These are phyloP conservation scores for Teratosphaeria zuluensis DNA, from an alignment of 2,329 filamentous ascomycete genomes.

Conservation along the genomic window DNA sequence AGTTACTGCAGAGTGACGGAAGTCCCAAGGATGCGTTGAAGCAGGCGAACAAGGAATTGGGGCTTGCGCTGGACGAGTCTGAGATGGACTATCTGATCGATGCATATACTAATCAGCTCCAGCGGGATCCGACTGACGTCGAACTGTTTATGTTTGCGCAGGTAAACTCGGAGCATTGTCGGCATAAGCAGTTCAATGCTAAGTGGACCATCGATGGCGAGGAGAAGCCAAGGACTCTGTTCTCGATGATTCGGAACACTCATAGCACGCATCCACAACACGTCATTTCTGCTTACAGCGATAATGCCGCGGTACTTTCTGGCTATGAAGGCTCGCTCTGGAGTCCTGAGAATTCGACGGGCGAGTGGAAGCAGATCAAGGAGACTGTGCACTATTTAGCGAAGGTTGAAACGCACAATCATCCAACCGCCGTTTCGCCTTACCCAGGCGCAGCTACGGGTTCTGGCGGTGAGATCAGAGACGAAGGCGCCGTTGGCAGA, in stretches of 20 bases:
- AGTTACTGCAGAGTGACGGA: conserved; percentile 46
- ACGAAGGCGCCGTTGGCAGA: conserved; percentile 87
- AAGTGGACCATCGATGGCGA: conserved; percentile 89
- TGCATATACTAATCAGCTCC: conserved; percentile 58
- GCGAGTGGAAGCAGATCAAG: conserved; percentile 77
- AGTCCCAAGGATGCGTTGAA: conserved; percentile 60
- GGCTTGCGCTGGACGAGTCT: conserved; percentile 74
- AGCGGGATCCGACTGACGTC: conserved; percentile 68
- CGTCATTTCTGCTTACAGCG: conserved; percentile 93
- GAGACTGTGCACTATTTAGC: conserved; percentile 79
- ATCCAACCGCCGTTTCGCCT: conserved; percentile 89
- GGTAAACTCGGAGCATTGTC: conserved; percentile 93
- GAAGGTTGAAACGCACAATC: conserved; percentile 98
- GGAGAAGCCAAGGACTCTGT: conserved; percentile 69
- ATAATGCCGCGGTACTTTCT: conserved; percentile 89
- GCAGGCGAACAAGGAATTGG: conserved; percentile 73
- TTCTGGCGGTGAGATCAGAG: conserved; percentile 88
- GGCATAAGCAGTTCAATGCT: conserved; percentile 90
- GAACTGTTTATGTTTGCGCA: conserved; percentile 99
- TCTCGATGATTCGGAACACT: conserved; percentile 94
- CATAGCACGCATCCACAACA: conserved; percentile 66
- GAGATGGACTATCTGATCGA: conserved; percentile 95
- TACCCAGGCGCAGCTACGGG: conserved; percentile 91
- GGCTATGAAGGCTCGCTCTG: conserved; percentile 66
- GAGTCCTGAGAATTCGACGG: conserved; percentile 78